Evolutionary conservation across 352 stramenopile genomes (phyloP).

Genomic region (Thalassiosira oceanica): DNA sequence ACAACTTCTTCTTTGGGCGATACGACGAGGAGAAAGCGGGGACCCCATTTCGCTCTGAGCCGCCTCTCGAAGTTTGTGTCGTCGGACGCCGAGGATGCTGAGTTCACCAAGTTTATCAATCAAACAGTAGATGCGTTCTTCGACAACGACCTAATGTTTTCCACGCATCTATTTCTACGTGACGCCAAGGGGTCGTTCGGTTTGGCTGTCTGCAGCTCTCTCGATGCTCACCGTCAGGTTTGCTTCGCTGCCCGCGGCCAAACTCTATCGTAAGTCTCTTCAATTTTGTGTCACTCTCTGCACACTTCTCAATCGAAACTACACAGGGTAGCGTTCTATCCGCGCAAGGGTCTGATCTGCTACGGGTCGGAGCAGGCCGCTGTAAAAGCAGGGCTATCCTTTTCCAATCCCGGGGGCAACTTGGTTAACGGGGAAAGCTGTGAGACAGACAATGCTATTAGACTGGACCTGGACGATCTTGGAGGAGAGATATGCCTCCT

Average conservation of each 20-base stretch:
- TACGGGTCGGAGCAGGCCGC: constrained; percentile 46
- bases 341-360: constrained; percentile 24
- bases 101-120: constrained; percentile 8
- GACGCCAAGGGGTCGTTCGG: constrained; percentile 44
- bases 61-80: constrained; percentile 7
- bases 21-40: constrained; percentile 1
- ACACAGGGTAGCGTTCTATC: constrained; percentile 35
- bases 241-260: constrained; percentile 31
- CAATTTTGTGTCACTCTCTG: too few species aligned
- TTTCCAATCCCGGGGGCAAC: constrained; percentile 1
- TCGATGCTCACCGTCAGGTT: constrained; percentile 29
- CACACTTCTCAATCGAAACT: too few species aligned
- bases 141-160: constrained; percentile 41
- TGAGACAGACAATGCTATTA: constrained; percentile 20
- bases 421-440: not conserved
- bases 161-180: constrained; percentile 10
- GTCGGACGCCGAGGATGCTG: constrained; percentile 6
- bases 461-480: constrained; percentile 50
- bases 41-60: not conserved
- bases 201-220: constrained; percentile 15
- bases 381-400: constrained; percentile 29
- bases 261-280: too few species aligned
- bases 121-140: constrained; percentile 38
- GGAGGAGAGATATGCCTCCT: constrained; percentile 42
- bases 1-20: not conserved